A percentile compares a stretch with the other conserved stretches of the same genome.
Conservation (phyloP, 495 filamentous ascomycete species). For the Annulohypoxylon moriforme region DNA sequence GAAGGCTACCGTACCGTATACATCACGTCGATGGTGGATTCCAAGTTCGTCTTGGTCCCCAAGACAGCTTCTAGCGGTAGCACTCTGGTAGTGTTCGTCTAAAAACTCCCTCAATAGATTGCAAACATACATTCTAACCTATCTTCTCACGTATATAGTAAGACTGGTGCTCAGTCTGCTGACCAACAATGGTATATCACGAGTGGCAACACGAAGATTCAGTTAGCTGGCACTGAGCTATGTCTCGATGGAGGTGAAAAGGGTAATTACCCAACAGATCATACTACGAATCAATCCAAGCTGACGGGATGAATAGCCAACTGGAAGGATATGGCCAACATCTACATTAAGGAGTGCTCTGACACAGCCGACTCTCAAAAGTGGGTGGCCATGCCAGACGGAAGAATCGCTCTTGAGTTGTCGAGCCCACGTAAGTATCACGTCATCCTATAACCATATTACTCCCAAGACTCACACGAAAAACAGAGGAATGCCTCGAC, state of each 20-base stretch:
- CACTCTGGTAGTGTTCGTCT: constrained; percentile 58
- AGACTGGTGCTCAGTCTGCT: constrained; percentile 54
- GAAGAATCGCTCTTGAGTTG: constrained; percentile 58
- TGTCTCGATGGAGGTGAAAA: constrained; percentile 64
- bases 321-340: constrained; percentile 65
- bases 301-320: constrained; percentile 47
- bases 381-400: constrained; percentile 60
- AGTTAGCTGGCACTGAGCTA: constrained; percentile 57
- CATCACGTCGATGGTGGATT: constrained; percentile 62
- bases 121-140: constrained; percentile 12
- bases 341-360: constrained; percentile 57
- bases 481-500: constrained; percentile 62
- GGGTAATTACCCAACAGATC: constrained; percentile 47
- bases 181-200: constrained; percentile 65
- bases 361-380: constrained; percentile 57
- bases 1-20: constrained; percentile 61
- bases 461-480: constrained; percentile 22
- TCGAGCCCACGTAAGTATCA: constrained; percentile 56
- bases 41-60: constrained; percentile 62
- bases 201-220: constrained; percentile 55
- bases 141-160: constrained; percentile 35
- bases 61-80: constrained; percentile 53
- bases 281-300: background rate
- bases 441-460: background rate
- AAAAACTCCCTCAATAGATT: background rate